Percentiles rank a stretch among this genome's conserved stretches.
phyloP scores from a whole-genome alignment of 202 grass and related monocot species.

The Hordeum pubiflorum region DNA sequence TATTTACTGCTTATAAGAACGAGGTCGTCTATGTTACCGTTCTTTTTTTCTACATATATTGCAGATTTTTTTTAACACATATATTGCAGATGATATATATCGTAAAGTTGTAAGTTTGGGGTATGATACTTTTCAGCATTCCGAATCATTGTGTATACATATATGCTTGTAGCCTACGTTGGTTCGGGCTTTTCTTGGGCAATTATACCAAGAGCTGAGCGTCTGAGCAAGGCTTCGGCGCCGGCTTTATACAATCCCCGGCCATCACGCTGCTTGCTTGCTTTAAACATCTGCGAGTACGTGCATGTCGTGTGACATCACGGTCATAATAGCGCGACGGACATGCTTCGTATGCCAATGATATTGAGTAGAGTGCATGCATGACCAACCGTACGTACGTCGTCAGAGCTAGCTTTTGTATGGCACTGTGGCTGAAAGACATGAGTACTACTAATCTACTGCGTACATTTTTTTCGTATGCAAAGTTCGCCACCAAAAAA shows the following conservation, averaged over 20 bases:
- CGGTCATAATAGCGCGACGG: slow-evolving; percentile 26
- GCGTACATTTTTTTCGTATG: no score
- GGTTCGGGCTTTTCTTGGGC: slow-evolving; percentile 31
- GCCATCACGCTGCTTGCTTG: neutral
- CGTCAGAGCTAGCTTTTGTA: slow-evolving; percentile 15
- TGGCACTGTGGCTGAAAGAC: neutral
- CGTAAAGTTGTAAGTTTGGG: neutral
- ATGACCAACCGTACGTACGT: neutral
- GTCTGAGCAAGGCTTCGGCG: slow-evolving; percentile 14
- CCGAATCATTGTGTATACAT: neutral
- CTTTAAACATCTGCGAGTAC: slow-evolving; percentile 30
- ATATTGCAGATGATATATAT: neutral
- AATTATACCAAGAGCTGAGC: slow-evolving; percentile 34
- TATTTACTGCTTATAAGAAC: no score
- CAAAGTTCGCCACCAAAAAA: no score
- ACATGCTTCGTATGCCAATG: slow-evolving; percentile 37
- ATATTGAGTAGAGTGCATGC: neutral
- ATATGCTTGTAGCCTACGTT: slow-evolving; percentile 33
- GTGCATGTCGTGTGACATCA: slow-evolving; percentile 26
- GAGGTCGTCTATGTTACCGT: no score
- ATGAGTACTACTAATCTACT: no score
- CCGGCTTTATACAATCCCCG: slow-evolving; percentile 25
- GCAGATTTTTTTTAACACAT: neutral
- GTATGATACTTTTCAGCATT: neutral
- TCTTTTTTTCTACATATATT: neutral